Conservation (phyloP, 2,329 filamentous ascomycete species). For the Cadophora gregata region DNA sequence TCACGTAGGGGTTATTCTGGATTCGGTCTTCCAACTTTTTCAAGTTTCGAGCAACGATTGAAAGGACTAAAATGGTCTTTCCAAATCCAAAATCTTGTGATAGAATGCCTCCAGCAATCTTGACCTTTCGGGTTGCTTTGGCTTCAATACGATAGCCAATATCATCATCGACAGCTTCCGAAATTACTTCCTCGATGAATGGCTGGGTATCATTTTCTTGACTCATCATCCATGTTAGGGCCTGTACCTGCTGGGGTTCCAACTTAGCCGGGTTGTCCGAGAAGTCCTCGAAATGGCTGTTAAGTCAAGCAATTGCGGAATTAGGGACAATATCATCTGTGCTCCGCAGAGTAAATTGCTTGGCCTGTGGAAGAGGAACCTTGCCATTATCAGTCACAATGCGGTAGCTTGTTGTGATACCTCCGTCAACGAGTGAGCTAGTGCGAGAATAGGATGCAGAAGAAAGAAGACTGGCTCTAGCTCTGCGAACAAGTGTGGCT, state of each 20-base stretch:
- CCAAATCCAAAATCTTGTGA: slow-evolving; percentile 71
- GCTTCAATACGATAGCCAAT: slow-evolving; percentile 65
- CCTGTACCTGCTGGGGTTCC: slow-evolving; percentile 55
- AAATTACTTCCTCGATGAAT: slow-evolving; percentile 60
- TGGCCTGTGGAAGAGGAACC: not conserved
- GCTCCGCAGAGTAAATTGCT: slow-evolving; percentile 14
- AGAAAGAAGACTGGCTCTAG: slow-evolving; percentile 32
- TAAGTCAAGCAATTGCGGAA: not conserved
- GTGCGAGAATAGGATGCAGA: slow-evolving; percentile 22
- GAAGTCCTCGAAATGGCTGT: not conserved
- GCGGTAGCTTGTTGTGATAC: slow-evolving; percentile 50
- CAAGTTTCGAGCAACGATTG: slow-evolving; percentile 44
- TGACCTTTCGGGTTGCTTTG: slow-evolving; percentile 48
- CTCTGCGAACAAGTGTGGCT: slow-evolving; percentile 51
- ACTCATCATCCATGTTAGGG: slow-evolving; percentile 63
- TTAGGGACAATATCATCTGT: slow-evolving; percentile 14
- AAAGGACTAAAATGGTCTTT: slow-evolving; percentile 67
- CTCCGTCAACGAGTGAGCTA: not conserved
- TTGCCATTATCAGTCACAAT: slow-evolving; percentile 52
- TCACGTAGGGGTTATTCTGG: not conserved
- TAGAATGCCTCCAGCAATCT: slow-evolving; percentile 63
- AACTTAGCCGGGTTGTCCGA: not conserved
- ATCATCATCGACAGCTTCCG: slow-evolving; percentile 57
- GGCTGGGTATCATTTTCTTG: slow-evolving; percentile 58
- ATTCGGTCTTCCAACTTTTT: not conserved